These are phyloP conservation scores for Sistotremastrum niveocremeum DNA, from an alignment of 768 basidiomycete species.

Conservation along the genomic window DNA sequence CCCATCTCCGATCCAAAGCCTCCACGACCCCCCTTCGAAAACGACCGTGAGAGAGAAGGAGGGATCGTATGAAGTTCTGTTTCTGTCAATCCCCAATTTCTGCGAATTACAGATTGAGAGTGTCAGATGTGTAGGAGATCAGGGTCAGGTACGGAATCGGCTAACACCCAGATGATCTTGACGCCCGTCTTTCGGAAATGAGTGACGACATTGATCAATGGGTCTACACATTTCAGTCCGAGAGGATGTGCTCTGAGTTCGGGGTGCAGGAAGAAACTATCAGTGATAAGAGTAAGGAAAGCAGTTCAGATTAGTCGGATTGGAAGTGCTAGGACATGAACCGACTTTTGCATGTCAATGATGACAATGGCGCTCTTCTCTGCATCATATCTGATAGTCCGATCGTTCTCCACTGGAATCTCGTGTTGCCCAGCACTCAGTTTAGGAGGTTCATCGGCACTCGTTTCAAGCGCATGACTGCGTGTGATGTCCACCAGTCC, in stretches of 20 bases:
- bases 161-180: constrained; percentile 53
- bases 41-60: constrained; percentile 42
- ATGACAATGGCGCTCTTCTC: constrained; percentile 42
- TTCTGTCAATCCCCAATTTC: constrained; percentile 62
- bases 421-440: constrained; percentile 32
- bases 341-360: constrained; percentile 65
- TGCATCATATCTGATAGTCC: constrained; percentile 36
- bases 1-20: constrained; percentile 40
- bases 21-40: constrained; percentile 32
- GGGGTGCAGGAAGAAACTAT: constrained; percentile 52
- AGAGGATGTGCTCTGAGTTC: constrained; percentile 39
- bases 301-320: too few relatives aligned
- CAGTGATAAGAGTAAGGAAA: constrained; percentile 2
- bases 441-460: constrained; percentile 17
- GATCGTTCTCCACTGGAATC: constrained; percentile 37
- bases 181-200: constrained; percentile 33
- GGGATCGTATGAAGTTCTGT: constrained; percentile 49
- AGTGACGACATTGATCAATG: constrained; percentile 35
- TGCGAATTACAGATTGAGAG: constrained; percentile 11
- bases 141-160: neutral
- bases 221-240: constrained; percentile 45
- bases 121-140: neutral
- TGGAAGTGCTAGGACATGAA: neutral
- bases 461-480: constrained; percentile 21
- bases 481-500: constrained; percentile 52